A percentile compares a stretch with the other conserved stretches of the same genome.
These are phyloP conservation scores for Aspergillus chevalieri DNA, from an alignment of 2,329 filamentous ascomycete species.

Conservation along the genomic window DNA sequence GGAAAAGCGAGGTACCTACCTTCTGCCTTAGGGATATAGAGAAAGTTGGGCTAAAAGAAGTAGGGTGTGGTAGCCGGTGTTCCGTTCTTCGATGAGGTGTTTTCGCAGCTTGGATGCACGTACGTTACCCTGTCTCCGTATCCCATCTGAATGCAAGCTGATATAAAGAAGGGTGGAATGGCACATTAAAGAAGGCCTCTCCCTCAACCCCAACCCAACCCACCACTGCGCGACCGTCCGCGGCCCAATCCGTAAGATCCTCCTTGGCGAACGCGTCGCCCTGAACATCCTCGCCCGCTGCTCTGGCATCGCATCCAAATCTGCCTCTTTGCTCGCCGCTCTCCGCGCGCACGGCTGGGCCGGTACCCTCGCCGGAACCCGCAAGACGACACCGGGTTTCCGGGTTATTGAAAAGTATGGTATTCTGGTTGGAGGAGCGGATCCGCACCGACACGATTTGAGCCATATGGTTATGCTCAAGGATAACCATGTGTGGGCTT, in stretches of 20 bases:
- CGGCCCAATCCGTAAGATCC: constrained; percentile 73
- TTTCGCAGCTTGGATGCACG: constrained; percentile 78
- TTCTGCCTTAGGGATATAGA: neutral
- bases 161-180: constrained; percentile 62
- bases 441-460: constrained; percentile 85
- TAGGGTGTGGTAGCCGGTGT: constrained; percentile 80
- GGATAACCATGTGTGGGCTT: constrained; percentile 96
- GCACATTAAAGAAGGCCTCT: constrained; percentile 70
- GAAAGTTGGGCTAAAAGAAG: constrained; percentile 2
- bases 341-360: constrained; percentile 62
- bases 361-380: constrained; percentile 83
- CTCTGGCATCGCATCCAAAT: constrained; percentile 76
- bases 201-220: constrained; percentile 51
- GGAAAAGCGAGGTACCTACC: constrained; percentile 48
- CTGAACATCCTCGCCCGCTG: constrained; percentile 86
- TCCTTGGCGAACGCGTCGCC: constrained; percentile 90
- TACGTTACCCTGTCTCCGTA: constrained; percentile 30
- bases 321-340: constrained; percentile 42
- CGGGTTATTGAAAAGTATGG: constrained; percentile 96
- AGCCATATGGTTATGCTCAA: constrained; percentile 98
- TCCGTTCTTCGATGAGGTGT: constrained; percentile 93
- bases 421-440: constrained; percentile 88
- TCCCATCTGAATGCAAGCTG: neutral
- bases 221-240: constrained; percentile 69
- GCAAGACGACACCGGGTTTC: constrained; percentile 96